Conservation (phyloP, 495 filamentous ascomycete genomes). For the Parathielavia hyrcaniae region DNA sequence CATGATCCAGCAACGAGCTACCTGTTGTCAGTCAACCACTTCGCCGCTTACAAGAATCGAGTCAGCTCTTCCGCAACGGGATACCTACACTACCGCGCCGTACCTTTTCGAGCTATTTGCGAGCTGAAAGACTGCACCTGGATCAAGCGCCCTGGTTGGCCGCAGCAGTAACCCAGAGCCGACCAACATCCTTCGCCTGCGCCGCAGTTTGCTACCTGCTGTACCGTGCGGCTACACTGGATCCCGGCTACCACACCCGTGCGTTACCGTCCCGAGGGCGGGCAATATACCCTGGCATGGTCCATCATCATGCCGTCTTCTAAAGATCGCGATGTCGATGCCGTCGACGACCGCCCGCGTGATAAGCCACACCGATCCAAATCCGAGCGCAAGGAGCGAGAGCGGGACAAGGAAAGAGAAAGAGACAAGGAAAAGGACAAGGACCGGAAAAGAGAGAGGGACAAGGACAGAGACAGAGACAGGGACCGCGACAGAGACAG, state of each 20-base stretch:
- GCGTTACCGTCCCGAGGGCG: constrained; percentile 25
- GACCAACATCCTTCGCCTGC: constrained; percentile 11
- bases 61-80: background rate
- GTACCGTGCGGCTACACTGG: background rate
- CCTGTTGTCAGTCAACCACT: background rate
- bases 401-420: constrained; percentile 29
- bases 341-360: constrained; percentile 36
- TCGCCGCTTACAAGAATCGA: background rate
- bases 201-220: constrained; percentile 10
- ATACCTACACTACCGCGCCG: background rate
- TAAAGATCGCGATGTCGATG: constrained; percentile 39
- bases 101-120: background rate
- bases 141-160: constrained; percentile 5
- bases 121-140: background rate
- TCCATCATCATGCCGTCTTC: constrained; percentile 41
- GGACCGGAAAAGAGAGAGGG: constrained; percentile 15
- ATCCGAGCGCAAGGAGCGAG: constrained; percentile 31
- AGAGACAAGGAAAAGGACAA: constrained; percentile 19
- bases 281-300: constrained; percentile 34
- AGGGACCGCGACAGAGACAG: constrained; percentile 24
- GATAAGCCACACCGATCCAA: constrained; percentile 39
- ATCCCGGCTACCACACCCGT: constrained; percentile 14
- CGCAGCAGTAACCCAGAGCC: background rate
- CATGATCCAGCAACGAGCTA: constrained; percentile 1
- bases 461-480: constrained; percentile 26